Percentiles rank a stretch among this genome's conserved stretches.
These are phyloP conservation scores for Climacium dendroides DNA, from an alignment of 225 moss, liverwort and hornwort species.

Conservation along the genomic window DNA sequence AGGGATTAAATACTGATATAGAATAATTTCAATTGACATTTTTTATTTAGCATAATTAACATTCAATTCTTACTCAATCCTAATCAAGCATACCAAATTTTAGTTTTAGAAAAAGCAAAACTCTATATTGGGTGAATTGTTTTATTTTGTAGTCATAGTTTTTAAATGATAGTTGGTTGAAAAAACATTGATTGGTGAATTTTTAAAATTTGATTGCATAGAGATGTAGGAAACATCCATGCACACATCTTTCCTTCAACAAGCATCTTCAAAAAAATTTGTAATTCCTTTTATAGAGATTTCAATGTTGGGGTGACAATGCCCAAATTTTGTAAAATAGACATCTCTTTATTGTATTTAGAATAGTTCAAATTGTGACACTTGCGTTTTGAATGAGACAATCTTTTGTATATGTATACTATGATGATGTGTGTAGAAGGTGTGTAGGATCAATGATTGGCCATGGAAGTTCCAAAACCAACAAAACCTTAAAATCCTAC, in stretches of 20 bases:
- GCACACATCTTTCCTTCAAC: fast-evolving
- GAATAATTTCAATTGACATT: not conserved
- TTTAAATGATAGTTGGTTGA: no score
- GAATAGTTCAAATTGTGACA: not conserved
- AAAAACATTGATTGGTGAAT: not conserved
- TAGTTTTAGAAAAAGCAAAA: fast-evolving
- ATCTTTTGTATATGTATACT: fast-evolving
- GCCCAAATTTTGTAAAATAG: not conserved
- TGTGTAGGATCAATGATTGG: not conserved
- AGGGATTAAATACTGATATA: no score
- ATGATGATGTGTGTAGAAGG: fast-evolving
- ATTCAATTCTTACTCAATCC: not conserved
- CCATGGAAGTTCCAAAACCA: not conserved
- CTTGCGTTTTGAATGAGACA: not conserved
- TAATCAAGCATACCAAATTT: not conserved
- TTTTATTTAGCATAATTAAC: not conserved
- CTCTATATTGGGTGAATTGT: not conserved
- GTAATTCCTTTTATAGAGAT: fast-evolving
- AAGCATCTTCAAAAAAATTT: not conserved
- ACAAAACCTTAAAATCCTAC: not conserved
- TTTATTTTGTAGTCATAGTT: not conserved
- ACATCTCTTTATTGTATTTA: not conserved
- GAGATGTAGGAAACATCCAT: not conserved
- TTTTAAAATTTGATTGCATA: not conserved
- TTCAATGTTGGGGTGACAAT: no score